phyloP scores from a whole-genome alignment of 2,329 filamentous ascomycete genomes.

The Penicillium thymicola region DNA sequence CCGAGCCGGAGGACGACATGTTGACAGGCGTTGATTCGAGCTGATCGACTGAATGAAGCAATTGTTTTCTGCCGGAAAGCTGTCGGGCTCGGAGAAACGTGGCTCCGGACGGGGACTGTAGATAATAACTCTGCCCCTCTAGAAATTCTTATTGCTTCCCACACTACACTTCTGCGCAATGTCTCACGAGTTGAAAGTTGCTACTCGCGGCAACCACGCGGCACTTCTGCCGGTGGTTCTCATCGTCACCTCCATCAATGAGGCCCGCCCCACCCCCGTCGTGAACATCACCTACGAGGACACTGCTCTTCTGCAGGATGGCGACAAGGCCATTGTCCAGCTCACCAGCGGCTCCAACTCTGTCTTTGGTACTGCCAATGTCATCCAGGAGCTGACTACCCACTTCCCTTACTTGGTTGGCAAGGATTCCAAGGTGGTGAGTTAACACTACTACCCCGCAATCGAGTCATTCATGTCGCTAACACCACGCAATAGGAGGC shows the following conservation, averaged over 20 bases:
- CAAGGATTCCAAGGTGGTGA: slow-evolving; percentile 38
- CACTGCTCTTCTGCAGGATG: slow-evolving; percentile 31
- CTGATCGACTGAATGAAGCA: slow-evolving; percentile 12
- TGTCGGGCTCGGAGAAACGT: slow-evolving; percentile 34
- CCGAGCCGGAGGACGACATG: slow-evolving; percentile 37
- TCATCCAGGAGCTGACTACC: slow-evolving; percentile 33
- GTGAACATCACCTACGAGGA: slow-evolving; percentile 42
- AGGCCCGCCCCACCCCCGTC: slow-evolving; percentile 33
- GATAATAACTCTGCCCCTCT: slow-evolving; percentile 27
- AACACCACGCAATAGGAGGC: slow-evolving; percentile 34
- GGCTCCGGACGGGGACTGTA: slow-evolving; percentile 23
- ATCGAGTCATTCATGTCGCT: background rate
- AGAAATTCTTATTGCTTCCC: slow-evolving; percentile 6
- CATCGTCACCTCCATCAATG: slow-evolving; percentile 41
- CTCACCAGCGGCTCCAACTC: slow-evolving; percentile 29
- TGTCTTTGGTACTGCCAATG: slow-evolving; percentile 31
- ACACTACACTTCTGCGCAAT: slow-evolving; percentile 22
- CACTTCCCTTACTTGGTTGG: slow-evolving; percentile 37
- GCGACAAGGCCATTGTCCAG: slow-evolving; percentile 36
- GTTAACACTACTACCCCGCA: slow-evolving; percentile 9
- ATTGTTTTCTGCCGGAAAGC: slow-evolving; percentile 37
- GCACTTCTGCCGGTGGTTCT: slow-evolving; percentile 41
- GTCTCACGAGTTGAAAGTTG: slow-evolving; percentile 36
- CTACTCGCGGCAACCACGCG: slow-evolving; percentile 42
- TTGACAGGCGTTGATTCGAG: slow-evolving; percentile 15